Base-by-base conservation (phyloP, 1,139 yeast species). In the Geotrichum reessii region DNA sequence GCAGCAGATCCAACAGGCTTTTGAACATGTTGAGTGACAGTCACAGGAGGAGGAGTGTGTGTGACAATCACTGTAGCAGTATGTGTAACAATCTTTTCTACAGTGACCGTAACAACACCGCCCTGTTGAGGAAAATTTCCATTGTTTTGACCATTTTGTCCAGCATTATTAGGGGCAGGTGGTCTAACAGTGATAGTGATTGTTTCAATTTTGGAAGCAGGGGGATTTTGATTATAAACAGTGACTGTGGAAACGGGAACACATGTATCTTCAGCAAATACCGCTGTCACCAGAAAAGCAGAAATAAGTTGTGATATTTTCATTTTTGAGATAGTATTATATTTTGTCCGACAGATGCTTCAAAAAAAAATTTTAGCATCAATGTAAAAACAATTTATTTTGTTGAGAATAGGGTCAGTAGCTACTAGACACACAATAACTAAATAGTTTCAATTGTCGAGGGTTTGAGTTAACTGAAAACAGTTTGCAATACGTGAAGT, bases 31-130 rank as follows among this genome's bases (percentile, higher is more conserved):
- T 37, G 42, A 37, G n/a, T n/a, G 14, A 37, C 5, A 37, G 42
- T 37, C 42, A 14, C 19, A 37, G 42, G 48, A 46, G 48, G 25
- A 49, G 52, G 52, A 48, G 57, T 24, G 9, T 25, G 47, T 17
- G 53, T 50, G 42, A 40, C 49, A 2, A 21, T 47, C 21, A 50
- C 24, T 17, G 37, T 47, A 24, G 33, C 27, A 12, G 47, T 46
- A 27, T 55, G 52, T 17, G 49, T 48, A 8, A 25, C 48, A 12
- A 28, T 25, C 11, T 31, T 17, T 25, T 28, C 24, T 17, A 46
- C 48, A 8, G 48, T 46, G 48, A 53, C 48, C 9, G 56, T 53
- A 22, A 53, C 56, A 4, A 28, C 22, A 8, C 33, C 37, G 14
- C 33, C 48, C 7, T 40, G 24, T 11, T 31, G 31, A 12, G 51